These are phyloP conservation scores for Trifolium subterraneum DNA, from an alignment of 306 rosid species.

Conservation along the genomic window DNA sequence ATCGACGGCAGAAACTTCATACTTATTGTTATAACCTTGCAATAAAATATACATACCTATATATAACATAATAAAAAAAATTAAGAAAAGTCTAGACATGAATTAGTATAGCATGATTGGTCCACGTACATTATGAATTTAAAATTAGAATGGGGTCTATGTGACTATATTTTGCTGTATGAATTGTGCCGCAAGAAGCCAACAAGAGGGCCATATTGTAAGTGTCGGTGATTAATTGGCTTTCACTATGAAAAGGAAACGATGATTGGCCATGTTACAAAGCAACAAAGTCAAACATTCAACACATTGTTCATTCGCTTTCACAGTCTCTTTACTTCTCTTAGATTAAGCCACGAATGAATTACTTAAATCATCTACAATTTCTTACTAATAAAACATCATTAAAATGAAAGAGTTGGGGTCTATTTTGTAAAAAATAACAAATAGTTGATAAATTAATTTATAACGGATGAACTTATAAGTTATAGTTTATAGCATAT, in stretches of 20 bases:
- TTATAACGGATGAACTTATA: too few species aligned
- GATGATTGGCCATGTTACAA: background rate
- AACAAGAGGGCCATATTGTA: slow-evolving; percentile 26
- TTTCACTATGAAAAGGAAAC: slow-evolving; percentile 28
- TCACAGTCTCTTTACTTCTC: background rate
- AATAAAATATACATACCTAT: too few species aligned
- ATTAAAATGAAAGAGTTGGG: too few species aligned
- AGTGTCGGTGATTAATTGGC: slow-evolving; percentile 55
- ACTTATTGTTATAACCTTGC: too few species aligned
- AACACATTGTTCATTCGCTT: background rate
- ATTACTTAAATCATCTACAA: background rate
- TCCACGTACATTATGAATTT: background rate
- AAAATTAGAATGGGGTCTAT: background rate
- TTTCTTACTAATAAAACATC: too few species aligned
- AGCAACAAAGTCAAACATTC: slow-evolving; percentile 23
- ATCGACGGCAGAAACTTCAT: too few species aligned
- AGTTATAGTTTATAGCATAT: too few species aligned
- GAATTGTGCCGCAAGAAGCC: slow-evolving; percentile 8
- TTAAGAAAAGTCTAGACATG: too few species aligned
- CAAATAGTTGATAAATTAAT: too few species aligned
- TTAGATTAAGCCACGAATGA: background rate
- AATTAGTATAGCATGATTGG: background rate
- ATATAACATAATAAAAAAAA: too few species aligned
- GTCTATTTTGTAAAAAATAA: too few species aligned
- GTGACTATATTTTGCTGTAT: background rate